Base-by-base conservation (phyloP, 2,329 filamentous ascomycete genomes). In the Chaetomiaceae sp. region DNA sequence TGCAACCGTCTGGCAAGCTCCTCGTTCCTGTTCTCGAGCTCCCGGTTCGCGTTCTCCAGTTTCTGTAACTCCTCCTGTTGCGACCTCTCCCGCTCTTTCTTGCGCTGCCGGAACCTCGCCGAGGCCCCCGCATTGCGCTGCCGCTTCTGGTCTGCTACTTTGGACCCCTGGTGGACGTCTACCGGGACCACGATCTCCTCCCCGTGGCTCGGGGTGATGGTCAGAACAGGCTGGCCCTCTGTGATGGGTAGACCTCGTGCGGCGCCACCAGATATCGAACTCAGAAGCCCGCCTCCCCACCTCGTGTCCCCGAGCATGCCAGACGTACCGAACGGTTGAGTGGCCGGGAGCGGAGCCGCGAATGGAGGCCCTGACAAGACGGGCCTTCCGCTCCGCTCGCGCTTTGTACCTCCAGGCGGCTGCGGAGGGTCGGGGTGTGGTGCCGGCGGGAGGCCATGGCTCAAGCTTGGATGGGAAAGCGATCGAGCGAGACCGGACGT, bases 41-140 rank as follows among this genome's bases (percentile, higher is more conserved):
- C 83, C 45, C 85, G 80, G 50, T 86, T 77, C 59, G 86, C 80
- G 48, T 80, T 76, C 65, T 89, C 85, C 50, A 92, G 74, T 60
- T 84, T 81, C 47, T 87, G 77, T 58, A 92, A 84, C 46, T 81
- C 85, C 51, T 79, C 77, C 15, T 82, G 81, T 53, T 85, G 86
- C 67, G 90, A 86, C 62, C 81, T 82, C 67, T 92, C 88, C 67
- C 87, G 85, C 64, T 91, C 88, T 71, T 95, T 95, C 65, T 90
- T 84, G 55, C 91, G 81, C 65, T 85, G 83, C 51, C 90, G 81
- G 60, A 95, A 94, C 55, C 90, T 80, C 44, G 89, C 89, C 53
- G 89, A 95, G 6, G 90, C 90, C 44, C 88, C 88, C 37, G 90
- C 90, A 65, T 95, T 95, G 47, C 89, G 82, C 68, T 87, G 85